A percentile compares a stretch with the other conserved stretches of the same genome.
Conservation (phyloP, 2,329 filamentous ascomycete genomes). For the Fusarium torreyae region DNA sequence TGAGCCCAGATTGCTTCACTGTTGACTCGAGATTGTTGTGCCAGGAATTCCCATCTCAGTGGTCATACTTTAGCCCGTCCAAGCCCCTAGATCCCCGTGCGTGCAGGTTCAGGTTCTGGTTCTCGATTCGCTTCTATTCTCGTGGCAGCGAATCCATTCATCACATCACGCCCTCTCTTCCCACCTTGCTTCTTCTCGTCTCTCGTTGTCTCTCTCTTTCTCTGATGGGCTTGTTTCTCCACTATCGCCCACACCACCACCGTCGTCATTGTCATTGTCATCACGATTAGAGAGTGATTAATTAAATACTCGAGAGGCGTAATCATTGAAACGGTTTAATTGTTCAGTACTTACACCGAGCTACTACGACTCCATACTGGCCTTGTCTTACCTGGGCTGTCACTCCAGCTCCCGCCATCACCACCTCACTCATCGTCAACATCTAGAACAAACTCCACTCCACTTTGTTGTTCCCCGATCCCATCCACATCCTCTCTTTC, state of each 20-base stretch:
- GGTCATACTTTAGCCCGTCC: constrained; percentile 31
- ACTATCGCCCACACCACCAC: constrained; percentile 36
- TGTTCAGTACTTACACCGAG: constrained; percentile 6
- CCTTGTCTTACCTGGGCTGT: constrained; percentile 34
- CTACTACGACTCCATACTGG: not conserved
- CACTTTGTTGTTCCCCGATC: constrained; percentile 38
- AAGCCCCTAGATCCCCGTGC: constrained; percentile 25
- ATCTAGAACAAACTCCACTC: constrained; percentile 44
- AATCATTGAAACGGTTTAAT: not conserved
- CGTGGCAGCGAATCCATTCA: constrained; percentile 16
- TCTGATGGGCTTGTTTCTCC: constrained; percentile 29
- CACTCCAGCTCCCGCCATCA: constrained; percentile 35
- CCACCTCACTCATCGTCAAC: constrained; percentile 38
- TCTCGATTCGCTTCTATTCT: constrained; percentile 28
- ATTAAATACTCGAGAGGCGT: constrained; percentile 3
- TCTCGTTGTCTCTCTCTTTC: constrained; percentile 18
- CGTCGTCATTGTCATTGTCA: constrained; percentile 18
- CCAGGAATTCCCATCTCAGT: constrained; percentile 19
- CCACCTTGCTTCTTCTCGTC: constrained; percentile 11
- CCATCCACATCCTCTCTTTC: constrained; percentile 23
- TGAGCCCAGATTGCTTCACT: constrained; percentile 4
- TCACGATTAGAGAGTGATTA: constrained; percentile 12
- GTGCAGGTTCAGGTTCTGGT: constrained; percentile 33
- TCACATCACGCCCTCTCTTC: constrained; percentile 30
- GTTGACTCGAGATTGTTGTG: constrained; percentile 23